Conservation (phyloP, 768 basidiomycete species). For the Melanogaster broomeanus region DNA sequence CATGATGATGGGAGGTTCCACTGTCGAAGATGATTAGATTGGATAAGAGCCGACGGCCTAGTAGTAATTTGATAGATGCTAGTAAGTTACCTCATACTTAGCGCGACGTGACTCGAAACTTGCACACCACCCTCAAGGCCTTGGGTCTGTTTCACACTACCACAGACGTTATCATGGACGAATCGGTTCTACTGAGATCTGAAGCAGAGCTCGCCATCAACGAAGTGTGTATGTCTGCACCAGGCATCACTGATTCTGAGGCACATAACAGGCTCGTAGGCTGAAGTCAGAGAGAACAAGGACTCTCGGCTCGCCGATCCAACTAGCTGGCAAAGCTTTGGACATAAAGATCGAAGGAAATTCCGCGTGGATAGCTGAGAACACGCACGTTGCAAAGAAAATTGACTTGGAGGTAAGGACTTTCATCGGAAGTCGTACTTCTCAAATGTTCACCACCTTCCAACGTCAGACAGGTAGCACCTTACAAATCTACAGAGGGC, state of each 20-base stretch:
- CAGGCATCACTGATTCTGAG: background rate
- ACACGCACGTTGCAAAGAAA: constrained; percentile 70
- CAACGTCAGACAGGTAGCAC: constrained; percentile 74
- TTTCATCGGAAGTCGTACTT: background rate
- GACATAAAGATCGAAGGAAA: constrained; percentile 64
- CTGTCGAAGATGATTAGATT: no score
- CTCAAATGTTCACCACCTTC: constrained; percentile 9
- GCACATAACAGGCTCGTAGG: constrained; percentile 56
- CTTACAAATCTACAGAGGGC: constrained; percentile 74
- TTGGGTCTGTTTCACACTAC: background rate
- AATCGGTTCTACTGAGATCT: constrained; percentile 29
- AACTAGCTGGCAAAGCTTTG: constrained; percentile 73
- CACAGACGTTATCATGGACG: constrained; percentile 21
- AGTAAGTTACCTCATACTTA: no score
- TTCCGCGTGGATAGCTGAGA: constrained; percentile 87
- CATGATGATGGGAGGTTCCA: no score
- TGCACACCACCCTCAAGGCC: background rate
- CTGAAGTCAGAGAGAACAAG: constrained; percentile 73
- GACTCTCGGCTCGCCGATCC: constrained; percentile 75
- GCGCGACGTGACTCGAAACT: background rate
- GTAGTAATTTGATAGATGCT: no score
- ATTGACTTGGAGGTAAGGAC: constrained; percentile 71
- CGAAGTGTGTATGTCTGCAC: constrained; percentile 17
- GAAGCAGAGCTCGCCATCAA: constrained; percentile 34
- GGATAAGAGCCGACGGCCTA: constrained; percentile 5